A percentile compares a stretch with the other conserved stretches of the same genome.
These are phyloP conservation scores for Claviceps quebecensis DNA, from an alignment of 2,329 filamentous ascomycete genomes.

Conservation along the genomic window DNA sequence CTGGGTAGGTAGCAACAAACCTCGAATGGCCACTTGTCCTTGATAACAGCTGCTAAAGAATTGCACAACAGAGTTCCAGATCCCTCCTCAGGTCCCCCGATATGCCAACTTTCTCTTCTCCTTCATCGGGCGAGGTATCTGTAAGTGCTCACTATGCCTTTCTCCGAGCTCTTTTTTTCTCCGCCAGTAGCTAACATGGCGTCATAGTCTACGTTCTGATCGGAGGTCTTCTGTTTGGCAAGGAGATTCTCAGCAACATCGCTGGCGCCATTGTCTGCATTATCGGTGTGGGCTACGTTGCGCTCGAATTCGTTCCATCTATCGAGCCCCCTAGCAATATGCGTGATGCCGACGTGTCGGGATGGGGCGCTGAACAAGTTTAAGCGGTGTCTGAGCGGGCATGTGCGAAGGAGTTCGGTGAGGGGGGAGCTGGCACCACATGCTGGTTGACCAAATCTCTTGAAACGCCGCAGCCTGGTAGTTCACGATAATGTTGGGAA, in stretches of 20 bases:
- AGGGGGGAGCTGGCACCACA: too few species aligned
- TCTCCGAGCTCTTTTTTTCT: too few species aligned
- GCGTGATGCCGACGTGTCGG: slow-evolving; percentile 55
- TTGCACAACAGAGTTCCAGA: slow-evolving; percentile 65
- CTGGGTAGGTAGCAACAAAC: slow-evolving; percentile 31
- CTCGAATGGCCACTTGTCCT: neutral
- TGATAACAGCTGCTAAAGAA: slow-evolving; percentile 11
- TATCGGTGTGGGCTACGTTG: slow-evolving; percentile 64
- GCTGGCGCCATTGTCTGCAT: slow-evolving; percentile 66
- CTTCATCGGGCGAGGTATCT: slow-evolving; percentile 87
- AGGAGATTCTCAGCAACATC: slow-evolving; percentile 52
- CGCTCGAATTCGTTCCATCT: slow-evolving; percentile 61
- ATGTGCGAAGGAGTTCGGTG: neutral
- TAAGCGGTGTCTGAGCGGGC: slow-evolving; percentile 25
- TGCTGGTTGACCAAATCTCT: neutral
- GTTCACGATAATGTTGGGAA: neutral
- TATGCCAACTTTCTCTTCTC: slow-evolving; percentile 98
- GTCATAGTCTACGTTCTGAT: slow-evolving; percentile 84
- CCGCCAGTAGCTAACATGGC: slow-evolving; percentile 3
- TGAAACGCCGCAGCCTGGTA: neutral
- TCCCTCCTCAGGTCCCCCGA: slow-evolving; percentile 79
- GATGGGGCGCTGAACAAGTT: slow-evolving; percentile 67
- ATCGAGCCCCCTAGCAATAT: slow-evolving; percentile 73
- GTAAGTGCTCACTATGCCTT: slow-evolving; percentile 40
- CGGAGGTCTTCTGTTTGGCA: slow-evolving; percentile 68